A percentile compares a stretch with the other conserved stretches of the same genome.
Conservation (phyloP, 495 filamentous ascomycete species). For the Pyrenopolyporus hunteri region DNA sequence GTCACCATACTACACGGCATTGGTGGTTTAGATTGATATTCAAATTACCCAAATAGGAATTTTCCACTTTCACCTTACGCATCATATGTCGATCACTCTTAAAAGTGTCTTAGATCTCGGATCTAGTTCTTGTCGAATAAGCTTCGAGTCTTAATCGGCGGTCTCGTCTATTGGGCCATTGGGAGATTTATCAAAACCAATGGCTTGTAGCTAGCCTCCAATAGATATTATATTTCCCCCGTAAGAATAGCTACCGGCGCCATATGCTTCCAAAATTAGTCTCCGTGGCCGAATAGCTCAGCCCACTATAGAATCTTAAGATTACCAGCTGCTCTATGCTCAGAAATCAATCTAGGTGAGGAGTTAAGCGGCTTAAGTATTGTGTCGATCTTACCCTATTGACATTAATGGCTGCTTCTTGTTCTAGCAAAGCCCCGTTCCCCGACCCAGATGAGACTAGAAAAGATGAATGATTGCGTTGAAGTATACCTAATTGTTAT, state of each 20-base stretch:
- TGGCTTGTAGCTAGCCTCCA: slow-evolving; percentile 20
- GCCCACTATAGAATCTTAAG: too few relatives aligned
- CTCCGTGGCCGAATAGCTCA: slow-evolving; percentile 7
- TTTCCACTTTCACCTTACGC: slow-evolving; percentile 9
- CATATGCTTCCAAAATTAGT: neutral
- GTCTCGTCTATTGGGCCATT: neutral
- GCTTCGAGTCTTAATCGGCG: neutral
- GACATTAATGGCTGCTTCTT: neutral
- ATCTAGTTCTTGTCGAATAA: slow-evolving; percentile 3
- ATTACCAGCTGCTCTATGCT: too few relatives aligned
- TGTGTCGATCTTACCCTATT: neutral
- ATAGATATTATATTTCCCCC: neutral
- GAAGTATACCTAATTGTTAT: too few relatives aligned
- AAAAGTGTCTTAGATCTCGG: slow-evolving; percentile 28
- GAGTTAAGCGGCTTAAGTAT: too few relatives aligned
- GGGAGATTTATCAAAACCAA: neutral
- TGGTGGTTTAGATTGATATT: slow-evolving; percentile 2
- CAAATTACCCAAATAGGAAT: slow-evolving; percentile 10
- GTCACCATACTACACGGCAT: neutral
- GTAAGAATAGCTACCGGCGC: neutral
- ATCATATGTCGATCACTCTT: slow-evolving; percentile 25
- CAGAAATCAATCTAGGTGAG: neutral
- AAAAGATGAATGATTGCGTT: too few relatives aligned
- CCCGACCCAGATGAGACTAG: too few relatives aligned
- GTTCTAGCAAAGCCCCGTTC: neutral